A percentile compares a stretch with the other conserved stretches of the same genome.
These are phyloP conservation scores for Lipomyces mesembrius DNA, from an alignment of 805 yeast genomes.

Conservation along the genomic window DNA sequence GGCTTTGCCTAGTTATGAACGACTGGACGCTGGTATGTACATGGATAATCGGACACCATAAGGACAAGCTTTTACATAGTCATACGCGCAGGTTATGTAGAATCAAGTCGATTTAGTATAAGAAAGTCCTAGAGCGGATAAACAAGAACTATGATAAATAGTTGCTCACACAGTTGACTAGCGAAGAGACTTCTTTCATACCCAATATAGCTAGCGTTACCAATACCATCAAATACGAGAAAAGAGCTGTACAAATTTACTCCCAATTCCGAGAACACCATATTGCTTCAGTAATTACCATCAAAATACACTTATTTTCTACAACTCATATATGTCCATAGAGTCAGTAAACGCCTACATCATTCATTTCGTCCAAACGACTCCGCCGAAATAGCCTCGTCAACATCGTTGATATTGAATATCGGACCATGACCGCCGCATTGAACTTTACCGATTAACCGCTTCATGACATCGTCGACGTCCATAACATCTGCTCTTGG, in stretches of 20 bases:
- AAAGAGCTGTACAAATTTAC: not conserved
- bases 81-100: no score
- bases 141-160: no score
- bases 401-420: conserved; percentile 21
- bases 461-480: conserved; percentile 10
- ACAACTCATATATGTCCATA: not conserved
- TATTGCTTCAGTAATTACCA: not conserved
- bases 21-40: no score
- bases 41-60: no score
- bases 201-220: not conserved
- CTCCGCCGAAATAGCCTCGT: conserved; percentile 16
- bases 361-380: not conserved
- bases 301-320: not conserved
- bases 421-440: conserved; percentile 33
- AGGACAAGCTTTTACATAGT: no score
- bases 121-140: no score
- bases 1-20: no score
- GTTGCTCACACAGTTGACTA: no score
- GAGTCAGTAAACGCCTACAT: not conserved
- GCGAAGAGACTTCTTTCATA: no score
- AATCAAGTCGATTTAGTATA: no score
- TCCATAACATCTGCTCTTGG: conserved; percentile 22
- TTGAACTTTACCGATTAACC: conserved; percentile 15
- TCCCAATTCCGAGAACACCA: not conserved
- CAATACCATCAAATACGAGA: not conserved